Conservation (phyloP, 2,329 filamentous ascomycete genomes). For the Trichoderma arundinaceum region DNA sequence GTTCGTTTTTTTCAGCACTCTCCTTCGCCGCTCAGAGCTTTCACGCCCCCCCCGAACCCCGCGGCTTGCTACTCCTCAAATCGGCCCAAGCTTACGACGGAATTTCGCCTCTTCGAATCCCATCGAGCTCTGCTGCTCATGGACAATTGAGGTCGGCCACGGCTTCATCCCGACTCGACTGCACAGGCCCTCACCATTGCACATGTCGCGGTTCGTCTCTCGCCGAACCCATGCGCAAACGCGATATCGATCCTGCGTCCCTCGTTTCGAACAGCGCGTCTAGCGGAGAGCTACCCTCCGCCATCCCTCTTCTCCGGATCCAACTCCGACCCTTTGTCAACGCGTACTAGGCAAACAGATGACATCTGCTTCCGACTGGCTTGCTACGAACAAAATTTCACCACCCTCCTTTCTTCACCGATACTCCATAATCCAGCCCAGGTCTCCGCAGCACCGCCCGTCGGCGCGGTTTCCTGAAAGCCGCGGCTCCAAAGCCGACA, state of each 20-base stretch:
- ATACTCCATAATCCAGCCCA: slow-evolving; percentile 34
- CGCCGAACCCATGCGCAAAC: slow-evolving; percentile 48
- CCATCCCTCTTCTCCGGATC: slow-evolving; percentile 31
- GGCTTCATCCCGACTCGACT: slow-evolving; percentile 28
- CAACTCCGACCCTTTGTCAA: slow-evolving; percentile 28
- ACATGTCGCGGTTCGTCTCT: slow-evolving; percentile 36
- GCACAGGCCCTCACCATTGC: slow-evolving; percentile 33
- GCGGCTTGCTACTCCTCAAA: slow-evolving; percentile 26
- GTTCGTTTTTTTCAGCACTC: slow-evolving; percentile 2
- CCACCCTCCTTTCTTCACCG: slow-evolving; percentile 25
- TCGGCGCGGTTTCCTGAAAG: slow-evolving; percentile 38
- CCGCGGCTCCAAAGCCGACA: slow-evolving; percentile 33
- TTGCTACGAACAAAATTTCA: slow-evolving; percentile 30
- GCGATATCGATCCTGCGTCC: slow-evolving; percentile 44
- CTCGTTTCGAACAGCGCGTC: slow-evolving; percentile 44
- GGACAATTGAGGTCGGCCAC: slow-evolving; percentile 31
- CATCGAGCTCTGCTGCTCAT: slow-evolving; percentile 20
- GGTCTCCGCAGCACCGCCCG: slow-evolving; percentile 40
- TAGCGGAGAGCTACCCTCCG: slow-evolving; percentile 37
- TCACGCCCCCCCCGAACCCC: slow-evolving; percentile 21
- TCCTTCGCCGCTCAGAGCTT: slow-evolving; percentile 21
- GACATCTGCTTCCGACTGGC: slow-evolving; percentile 34
- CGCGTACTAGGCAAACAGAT: slow-evolving; percentile 36
- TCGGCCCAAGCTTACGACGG: slow-evolving; percentile 16
- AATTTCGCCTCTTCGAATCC: background rate